Evolutionary conservation across 2,329 filamentous ascomycete genomes (phyloP).

Genomic region (Botrytis pseudocinerea): DNA sequence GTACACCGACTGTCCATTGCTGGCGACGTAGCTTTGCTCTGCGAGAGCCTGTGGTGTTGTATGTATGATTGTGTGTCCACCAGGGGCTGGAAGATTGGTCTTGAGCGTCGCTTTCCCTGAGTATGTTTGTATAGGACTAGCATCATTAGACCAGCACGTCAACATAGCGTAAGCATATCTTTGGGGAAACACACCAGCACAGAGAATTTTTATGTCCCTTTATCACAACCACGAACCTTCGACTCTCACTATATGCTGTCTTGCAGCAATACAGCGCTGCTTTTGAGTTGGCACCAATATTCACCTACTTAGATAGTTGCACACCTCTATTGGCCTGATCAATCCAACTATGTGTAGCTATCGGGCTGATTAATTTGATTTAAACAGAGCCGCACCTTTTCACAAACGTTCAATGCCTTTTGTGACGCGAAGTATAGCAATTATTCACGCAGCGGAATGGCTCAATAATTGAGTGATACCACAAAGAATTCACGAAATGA

Average conservation of each 20-base stretch:
- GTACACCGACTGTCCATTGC: background rate
- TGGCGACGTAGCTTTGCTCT: background rate
- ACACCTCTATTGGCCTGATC: too few relatives aligned
- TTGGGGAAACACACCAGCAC: conserved; percentile 27
- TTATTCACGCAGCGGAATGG: background rate
- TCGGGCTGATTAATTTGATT: background rate
- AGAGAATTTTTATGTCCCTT: conserved; percentile 31
- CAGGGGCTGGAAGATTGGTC: conserved; percentile 22
- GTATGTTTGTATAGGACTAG: conserved; percentile 35
- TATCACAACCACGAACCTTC: conserved; percentile 33
- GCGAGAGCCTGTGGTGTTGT: background rate
- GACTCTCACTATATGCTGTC: conserved; percentile 31
- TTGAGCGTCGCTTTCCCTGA: conserved; percentile 32
- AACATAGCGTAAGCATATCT: background rate
- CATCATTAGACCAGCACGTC: background rate
- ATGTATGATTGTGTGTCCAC: conserved; percentile 18
- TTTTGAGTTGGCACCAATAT: background rate
- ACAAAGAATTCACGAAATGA: background rate
- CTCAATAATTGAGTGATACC: background rate
- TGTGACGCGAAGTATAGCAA: background rate
- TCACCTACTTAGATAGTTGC: too few relatives aligned
- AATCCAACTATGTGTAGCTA: background rate
- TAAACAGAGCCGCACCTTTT: background rate
- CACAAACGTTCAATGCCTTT: background rate
- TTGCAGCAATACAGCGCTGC: background rate